Evolutionary conservation across 2,329 filamentous ascomycete genomes (phyloP).

Genomic region (Talaromyces sp.): DNA sequence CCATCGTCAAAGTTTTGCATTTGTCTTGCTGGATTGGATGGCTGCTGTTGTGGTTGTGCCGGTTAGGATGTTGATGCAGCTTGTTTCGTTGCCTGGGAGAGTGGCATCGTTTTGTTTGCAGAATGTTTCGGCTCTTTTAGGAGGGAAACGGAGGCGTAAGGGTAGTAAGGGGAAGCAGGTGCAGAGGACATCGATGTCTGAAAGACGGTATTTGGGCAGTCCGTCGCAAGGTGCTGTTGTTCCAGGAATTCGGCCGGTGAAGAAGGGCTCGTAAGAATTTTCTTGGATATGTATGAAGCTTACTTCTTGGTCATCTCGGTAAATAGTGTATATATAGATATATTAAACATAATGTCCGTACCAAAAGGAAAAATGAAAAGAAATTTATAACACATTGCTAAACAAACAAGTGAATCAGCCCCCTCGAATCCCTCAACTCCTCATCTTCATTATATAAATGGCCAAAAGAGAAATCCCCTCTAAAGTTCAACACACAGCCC

Average conservation of each 20-base stretch:
- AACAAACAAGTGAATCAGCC: background rate
- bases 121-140: conserved; percentile 16
- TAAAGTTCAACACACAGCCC: background rate
- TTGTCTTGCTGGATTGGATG: conserved; percentile 37
- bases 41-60: conserved; percentile 40
- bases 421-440: background rate
- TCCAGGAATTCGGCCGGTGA: background rate
- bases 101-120: conserved; percentile 25
- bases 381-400: background rate
- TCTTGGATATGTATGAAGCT: background rate
- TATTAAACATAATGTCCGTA: background rate
- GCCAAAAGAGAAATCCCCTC: background rate
- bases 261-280: background rate
- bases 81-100: conserved; percentile 34
- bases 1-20: conserved; percentile 28
- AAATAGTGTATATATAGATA: conserved; percentile 3
- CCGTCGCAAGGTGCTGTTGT: background rate
- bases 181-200: conserved; percentile 10
- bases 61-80: conserved; percentile 31
- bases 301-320: background rate
- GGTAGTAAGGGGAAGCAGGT: conserved; percentile 28
- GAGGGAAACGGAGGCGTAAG: conserved; percentile 3
- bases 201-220: background rate
- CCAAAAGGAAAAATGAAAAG: background rate
- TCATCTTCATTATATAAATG: background rate